phyloP scores from a whole-genome alignment of 352 stramenopile genomes.

The Phytopythium sindhum region DNA sequence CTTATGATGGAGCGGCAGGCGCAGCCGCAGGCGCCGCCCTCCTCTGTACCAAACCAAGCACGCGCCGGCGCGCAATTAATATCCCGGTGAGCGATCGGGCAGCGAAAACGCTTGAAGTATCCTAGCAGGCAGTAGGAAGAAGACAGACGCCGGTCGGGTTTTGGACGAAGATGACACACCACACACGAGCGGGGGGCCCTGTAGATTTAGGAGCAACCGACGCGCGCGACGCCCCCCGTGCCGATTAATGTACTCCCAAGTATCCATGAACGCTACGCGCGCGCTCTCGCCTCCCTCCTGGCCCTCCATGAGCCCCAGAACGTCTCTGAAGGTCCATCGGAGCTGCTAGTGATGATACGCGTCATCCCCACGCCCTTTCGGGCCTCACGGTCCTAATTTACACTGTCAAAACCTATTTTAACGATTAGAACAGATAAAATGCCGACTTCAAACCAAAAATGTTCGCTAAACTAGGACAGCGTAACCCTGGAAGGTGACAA shows the following conservation, averaged over 20 bases:
- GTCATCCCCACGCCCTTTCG: not conserved
- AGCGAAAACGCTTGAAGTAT: not conserved
- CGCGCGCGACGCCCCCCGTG: too few relatives aligned
- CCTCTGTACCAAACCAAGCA: conserved; percentile 4
- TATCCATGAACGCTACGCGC: not conserved
- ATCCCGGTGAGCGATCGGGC: not conserved
- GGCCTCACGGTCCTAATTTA: too few relatives aligned
- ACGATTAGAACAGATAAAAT: not conserved
- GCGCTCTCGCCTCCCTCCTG: too few relatives aligned
- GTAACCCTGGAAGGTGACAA: not conserved
- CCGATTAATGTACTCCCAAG: too few relatives aligned
- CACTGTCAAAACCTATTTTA: not conserved
- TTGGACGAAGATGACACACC: not conserved
- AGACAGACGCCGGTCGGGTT: not conserved
- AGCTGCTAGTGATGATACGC: too few relatives aligned
- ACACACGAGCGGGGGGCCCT: not conserved
- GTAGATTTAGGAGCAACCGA: conserved; percentile 5
- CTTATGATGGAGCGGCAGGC: conserved; percentile 31
- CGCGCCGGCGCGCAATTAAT: conserved; percentile 5
- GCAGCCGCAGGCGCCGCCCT: conserved; percentile 16
- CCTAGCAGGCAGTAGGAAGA: not conserved
- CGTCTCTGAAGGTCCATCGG: too few relatives aligned
- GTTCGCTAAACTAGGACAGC: not conserved
- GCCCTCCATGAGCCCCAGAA: too few relatives aligned
- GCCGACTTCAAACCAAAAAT: too few relatives aligned